Percentiles rank a stretch among this genome's conserved stretches.
phyloP scores from a whole-genome alignment of 331 rosid species.

The Quercus phellos region DNA sequence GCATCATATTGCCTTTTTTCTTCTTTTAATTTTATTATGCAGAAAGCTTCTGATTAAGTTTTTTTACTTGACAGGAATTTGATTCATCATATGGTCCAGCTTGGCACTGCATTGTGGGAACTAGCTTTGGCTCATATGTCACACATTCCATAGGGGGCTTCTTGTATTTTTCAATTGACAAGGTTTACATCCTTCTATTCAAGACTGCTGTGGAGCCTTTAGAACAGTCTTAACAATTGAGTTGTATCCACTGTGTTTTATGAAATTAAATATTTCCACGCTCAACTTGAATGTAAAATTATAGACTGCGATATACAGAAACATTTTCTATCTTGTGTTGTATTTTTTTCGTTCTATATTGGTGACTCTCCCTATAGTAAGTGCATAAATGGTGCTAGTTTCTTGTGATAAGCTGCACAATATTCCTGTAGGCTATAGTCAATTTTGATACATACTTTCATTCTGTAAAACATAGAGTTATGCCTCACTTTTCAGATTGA shows the following conservation, averaged over 20 bases:
- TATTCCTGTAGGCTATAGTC: background rate
- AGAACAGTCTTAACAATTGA: conserved; percentile 27
- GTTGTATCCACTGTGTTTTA: conserved; percentile 15
- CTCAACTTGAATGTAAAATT: conserved; percentile 27
- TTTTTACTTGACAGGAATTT: conserved; percentile 60
- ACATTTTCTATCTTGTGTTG: conserved; percentile 21
- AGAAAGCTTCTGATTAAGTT: conserved; percentile 11
- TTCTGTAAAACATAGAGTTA: background rate
- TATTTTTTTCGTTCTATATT: conserved; percentile 11
- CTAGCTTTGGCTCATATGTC: conserved; percentile 96
- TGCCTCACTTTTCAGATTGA: background rate
- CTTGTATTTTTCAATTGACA: conserved; percentile 92
- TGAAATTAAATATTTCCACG: conserved; percentile 4
- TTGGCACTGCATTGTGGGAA: conserved; percentile 98
- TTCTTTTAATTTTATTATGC: background rate
- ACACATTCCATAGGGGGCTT: conserved; percentile 89
- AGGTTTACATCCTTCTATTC: conserved; percentile 92
- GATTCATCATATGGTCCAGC: conserved; percentile 89
- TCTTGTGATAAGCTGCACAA: conserved; percentile 3
- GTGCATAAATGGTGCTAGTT: conserved; percentile 5
- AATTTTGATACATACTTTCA: background rate
- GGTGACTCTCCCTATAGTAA: background rate
- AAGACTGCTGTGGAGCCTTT: conserved; percentile 88
- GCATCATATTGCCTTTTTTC: background rate
- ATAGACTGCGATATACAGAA: conserved; percentile 6